Base-by-base conservation (phyloP, 495 filamentous ascomycete genomes). In the Aspergillus panamensis region DNA sequence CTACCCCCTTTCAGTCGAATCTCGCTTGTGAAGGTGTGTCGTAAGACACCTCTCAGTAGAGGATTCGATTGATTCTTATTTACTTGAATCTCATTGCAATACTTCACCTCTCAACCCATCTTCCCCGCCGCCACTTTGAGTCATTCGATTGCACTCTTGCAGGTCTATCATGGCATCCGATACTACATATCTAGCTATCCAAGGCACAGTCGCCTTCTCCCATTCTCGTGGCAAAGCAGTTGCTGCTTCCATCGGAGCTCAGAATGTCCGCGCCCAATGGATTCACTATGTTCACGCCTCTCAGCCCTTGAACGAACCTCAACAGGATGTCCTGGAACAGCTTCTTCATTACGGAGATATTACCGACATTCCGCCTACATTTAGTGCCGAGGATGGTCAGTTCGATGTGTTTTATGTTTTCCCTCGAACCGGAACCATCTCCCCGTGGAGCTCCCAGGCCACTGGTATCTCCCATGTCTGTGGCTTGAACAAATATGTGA, bases 401-500 rank as follows among this genome's bases (percentile, higher is more conserved):
- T 76, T 69, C 33, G 74, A 82, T 58, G 75, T 81, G 20, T 84
- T 84, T 67, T 91, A 90, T 66, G 80, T 97, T 47, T 83, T 81
- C 35, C 94, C 93, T 10, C 82, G 94, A 49, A 79, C 78, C 30
- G 86, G 85, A 40, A 96, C 92, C 35, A 91, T 96, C 60, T 96
- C 91, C 37, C 94, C 94, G 72, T 98, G 94, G 94, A 96, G 90
- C 69, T 95, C 92, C 49, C 91, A 96, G 66, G 94, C 93, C 37
- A 96, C 93, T 37, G 91, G 84, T 64, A 96, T 97, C 69, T 86
- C 92, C 37, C 84, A 92, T 55, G 92, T 96, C n/a, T 97, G 92
- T 69, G 91, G 89, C 19, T 73, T 96, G 45, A 80, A 83, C 57
- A 76, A 84, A 20, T 74, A 80, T 43, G 82, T 97, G 37, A 82